These are phyloP conservation scores for Cyanidioschyzon merolae DNA, from an alignment of 23 red algal species.

Conservation along the genomic window DNA sequence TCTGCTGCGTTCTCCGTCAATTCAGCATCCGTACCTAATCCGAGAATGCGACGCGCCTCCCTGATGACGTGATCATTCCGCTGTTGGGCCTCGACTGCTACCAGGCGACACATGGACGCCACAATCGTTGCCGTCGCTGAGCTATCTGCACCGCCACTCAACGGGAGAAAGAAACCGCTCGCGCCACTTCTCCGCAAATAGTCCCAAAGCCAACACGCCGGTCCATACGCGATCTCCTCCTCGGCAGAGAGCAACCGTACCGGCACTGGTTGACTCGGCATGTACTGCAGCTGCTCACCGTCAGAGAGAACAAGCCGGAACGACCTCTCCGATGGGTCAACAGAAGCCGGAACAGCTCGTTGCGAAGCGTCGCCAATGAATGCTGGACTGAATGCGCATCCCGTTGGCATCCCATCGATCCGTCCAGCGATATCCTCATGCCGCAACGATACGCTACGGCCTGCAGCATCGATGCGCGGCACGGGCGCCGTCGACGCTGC, in stretches of 20 bases:
- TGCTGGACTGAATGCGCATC: not conserved
- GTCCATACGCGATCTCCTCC: slow-evolving; percentile 93
- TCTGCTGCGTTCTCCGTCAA: not conserved
- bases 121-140: slow-evolving; percentile 84
- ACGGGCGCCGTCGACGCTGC: slow-evolving; percentile 22
- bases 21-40: slow-evolving; percentile 3
- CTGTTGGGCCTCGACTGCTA: slow-evolving; percentile 25
- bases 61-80: slow-evolving; percentile 25
- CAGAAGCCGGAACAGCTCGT: not conserved
- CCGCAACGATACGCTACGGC: not conserved
- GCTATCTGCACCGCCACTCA: slow-evolving; percentile 87
- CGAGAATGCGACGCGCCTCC: slow-evolving; percentile 60
- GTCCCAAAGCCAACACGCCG: slow-evolving; percentile 99
- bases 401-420: not conserved
- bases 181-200: slow-evolving; percentile 70
- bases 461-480: not conserved
- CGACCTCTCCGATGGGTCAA: not conserved
- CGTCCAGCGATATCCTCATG: not conserved
- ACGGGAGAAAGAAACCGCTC: slow-evolving; percentile 76
- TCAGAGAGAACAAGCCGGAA: not conserved
- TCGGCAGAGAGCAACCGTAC: slow-evolving; percentile 21
- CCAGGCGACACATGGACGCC: slow-evolving; percentile 85
- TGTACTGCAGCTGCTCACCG: not conserved
- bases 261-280: not conserved
- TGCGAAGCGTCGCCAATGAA: not conserved